These are phyloP conservation scores for Sutorius australiensis DNA, from an alignment of 768 basidiomycete species.

Conservation along the genomic window DNA sequence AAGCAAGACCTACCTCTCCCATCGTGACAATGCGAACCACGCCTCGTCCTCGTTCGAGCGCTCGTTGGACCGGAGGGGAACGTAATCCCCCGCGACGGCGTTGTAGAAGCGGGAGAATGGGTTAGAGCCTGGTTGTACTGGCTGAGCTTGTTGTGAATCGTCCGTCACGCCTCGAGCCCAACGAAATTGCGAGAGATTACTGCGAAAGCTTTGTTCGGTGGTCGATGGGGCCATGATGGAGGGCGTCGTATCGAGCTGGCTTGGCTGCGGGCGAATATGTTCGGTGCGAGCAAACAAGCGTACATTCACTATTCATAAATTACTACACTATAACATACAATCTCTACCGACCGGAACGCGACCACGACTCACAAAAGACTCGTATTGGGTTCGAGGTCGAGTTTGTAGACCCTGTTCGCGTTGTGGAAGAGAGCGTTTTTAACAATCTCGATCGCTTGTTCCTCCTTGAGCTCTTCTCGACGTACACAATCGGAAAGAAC, in stretches of 20 bases:
- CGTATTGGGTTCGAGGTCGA: conserved; percentile 41
- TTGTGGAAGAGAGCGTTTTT: conserved; percentile 62
- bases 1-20: conserved; percentile 69
- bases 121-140: conserved; percentile 38
- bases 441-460: conserved; percentile 51
- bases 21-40: conserved; percentile 86
- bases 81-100: conserved; percentile 79
- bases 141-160: conserved; percentile 54
- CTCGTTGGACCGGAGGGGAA: conserved; percentile 80
- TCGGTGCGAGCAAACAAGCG: neutral
- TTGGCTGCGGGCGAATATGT: neutral
- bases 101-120: conserved; percentile 88
- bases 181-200: conserved; percentile 78
- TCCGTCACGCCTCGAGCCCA: conserved; percentile 75
- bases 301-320: neutral
- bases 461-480: conserved; percentile 48
- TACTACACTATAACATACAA: neutral
- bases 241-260: neutral
- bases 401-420: conserved; percentile 58
- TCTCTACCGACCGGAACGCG: neutral
- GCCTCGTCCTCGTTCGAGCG: conserved; percentile 94
- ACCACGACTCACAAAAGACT: conserved; percentile 1
- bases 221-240: conserved; percentile 6
- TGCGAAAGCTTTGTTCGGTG: conserved; percentile 66
- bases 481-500: conserved; percentile 52